A percentile compares a stretch with the other conserved stretches of the same genome.
Conservation (phyloP, 495 filamentous ascomycete genomes). For the Usnea hakonensis region DNA sequence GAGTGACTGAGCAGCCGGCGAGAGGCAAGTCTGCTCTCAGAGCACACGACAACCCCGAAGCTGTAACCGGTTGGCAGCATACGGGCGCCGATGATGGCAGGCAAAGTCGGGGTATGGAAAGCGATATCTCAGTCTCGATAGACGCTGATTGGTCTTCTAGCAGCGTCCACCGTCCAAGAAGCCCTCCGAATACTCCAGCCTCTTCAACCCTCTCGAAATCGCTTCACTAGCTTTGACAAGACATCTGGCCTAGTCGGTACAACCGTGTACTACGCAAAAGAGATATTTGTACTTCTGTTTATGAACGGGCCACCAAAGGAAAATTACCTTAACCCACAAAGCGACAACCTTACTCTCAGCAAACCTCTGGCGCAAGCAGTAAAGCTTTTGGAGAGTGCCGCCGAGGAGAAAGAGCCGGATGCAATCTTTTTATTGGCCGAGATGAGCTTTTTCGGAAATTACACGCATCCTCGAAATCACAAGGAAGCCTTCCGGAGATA, state of each 20-base stretch:
- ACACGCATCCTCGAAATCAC: constrained; percentile 78
- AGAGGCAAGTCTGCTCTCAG: constrained; percentile 1
- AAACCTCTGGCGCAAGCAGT: constrained; percentile 48
- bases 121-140: not conserved
- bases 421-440: constrained; percentile 87
- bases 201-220: constrained; percentile 17
- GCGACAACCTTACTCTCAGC: constrained; percentile 20
- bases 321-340: constrained; percentile 20
- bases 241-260: constrained; percentile 41
- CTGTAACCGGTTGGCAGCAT: constrained; percentile 12
- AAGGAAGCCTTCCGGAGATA: constrained; percentile 75
- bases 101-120: constrained; percentile 11
- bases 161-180: constrained; percentile 21
- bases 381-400: constrained; percentile 65
- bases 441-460: constrained; percentile 97
- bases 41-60: constrained; percentile 6
- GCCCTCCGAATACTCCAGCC: constrained; percentile 23
- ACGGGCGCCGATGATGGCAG: constrained; percentile 7
- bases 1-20: constrained; percentile 9
- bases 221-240: constrained; percentile 28
- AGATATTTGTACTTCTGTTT: constrained; percentile 43
- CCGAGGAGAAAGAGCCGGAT: constrained; percentile 66
- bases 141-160: constrained; percentile 12
- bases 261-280: constrained; percentile 41
- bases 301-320: constrained; percentile 39